Percentiles rank a stretch among this genome's conserved stretches.
These are phyloP conservation scores for Obba rivulosa DNA, from an alignment of 768 basidiomycete genomes.

Conservation along the genomic window DNA sequence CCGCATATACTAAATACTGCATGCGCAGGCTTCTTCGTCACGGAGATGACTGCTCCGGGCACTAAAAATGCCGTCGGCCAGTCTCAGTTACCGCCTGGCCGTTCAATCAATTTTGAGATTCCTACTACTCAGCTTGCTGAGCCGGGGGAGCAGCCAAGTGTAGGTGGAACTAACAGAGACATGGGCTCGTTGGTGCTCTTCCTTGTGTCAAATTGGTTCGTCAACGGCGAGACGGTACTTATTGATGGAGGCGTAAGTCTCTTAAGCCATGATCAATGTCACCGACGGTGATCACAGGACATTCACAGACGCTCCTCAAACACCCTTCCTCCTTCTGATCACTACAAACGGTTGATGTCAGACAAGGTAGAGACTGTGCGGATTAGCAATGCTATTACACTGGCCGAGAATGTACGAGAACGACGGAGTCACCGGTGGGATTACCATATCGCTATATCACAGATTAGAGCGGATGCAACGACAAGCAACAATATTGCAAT, in stretches of 20 bases:
- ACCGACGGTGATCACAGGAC: neutral
- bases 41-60: constrained; percentile 25
- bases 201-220: constrained; percentile 41
- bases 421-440: no score
- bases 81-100: constrained; percentile 10
- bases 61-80: constrained; percentile 22
- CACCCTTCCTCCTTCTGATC: constrained; percentile 36
- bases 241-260: constrained; percentile 45
- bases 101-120: constrained; percentile 25
- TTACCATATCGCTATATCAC: no score
- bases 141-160: constrained; percentile 11
- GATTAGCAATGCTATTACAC: no score
- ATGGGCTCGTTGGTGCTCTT: constrained; percentile 39
- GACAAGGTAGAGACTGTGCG: no score
- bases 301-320: constrained; percentile 28
- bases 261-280: no score
- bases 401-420: no score
- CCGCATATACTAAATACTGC: neutral
- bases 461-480: no score
- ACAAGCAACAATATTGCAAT: no score
- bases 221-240: constrained; percentile 42
- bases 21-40: constrained; percentile 30
- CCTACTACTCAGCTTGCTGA: constrained; percentile 26
- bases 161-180: constrained; percentile 35
- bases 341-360: no score